Conservation (phyloP, 2,329 filamentous ascomycete genomes). For the Ophiosphaerella narmari region DNA sequence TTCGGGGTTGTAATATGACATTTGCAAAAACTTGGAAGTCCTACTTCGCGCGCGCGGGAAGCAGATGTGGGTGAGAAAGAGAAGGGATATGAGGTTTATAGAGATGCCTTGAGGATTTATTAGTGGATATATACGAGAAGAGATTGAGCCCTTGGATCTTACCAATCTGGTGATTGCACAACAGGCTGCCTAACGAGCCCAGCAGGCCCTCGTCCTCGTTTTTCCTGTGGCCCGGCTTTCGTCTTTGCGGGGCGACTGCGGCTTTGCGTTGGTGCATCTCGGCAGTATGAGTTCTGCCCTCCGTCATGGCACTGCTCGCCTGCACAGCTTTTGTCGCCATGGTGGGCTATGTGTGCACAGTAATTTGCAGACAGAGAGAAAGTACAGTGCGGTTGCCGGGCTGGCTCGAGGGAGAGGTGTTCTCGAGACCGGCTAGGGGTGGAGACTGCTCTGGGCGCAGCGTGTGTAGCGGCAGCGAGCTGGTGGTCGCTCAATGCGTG, state of each 20-base stretch:
- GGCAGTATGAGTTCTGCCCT: slow-evolving; percentile 11
- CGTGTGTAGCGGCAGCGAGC: neutral
- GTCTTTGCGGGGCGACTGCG: slow-evolving; percentile 18
- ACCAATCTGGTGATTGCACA: slow-evolving; percentile 82
- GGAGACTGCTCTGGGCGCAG: neutral
- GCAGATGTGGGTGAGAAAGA: slow-evolving; percentile 79
- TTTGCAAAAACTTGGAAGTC: slow-evolving; percentile 85
- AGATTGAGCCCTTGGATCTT: slow-evolving; percentile 43
- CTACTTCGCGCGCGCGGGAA: slow-evolving; percentile 79
- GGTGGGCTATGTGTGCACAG: slow-evolving; percentile 4
- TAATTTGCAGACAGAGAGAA: neutral
- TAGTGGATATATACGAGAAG: slow-evolving; percentile 4
- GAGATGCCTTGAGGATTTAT: slow-evolving; percentile 67
- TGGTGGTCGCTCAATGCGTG: neutral
- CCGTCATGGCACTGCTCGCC: slow-evolving; percentile 14
- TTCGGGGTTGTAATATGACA: slow-evolving; percentile 78
- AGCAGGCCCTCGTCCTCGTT: slow-evolving; percentile 66
- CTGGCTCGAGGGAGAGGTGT: neutral
- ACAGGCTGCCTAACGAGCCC: slow-evolving; percentile 67
- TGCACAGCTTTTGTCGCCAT: slow-evolving; percentile 22
- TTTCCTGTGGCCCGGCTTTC: slow-evolving; percentile 49
- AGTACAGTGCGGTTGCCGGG: slow-evolving; percentile 8
- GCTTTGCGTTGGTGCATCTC: slow-evolving; percentile 15
- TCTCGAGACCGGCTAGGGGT: neutral
- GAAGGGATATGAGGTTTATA: slow-evolving; percentile 80